Base-by-base conservation (phyloP, 805 yeast species). In the Candida pseudoglaebosa region DNA sequence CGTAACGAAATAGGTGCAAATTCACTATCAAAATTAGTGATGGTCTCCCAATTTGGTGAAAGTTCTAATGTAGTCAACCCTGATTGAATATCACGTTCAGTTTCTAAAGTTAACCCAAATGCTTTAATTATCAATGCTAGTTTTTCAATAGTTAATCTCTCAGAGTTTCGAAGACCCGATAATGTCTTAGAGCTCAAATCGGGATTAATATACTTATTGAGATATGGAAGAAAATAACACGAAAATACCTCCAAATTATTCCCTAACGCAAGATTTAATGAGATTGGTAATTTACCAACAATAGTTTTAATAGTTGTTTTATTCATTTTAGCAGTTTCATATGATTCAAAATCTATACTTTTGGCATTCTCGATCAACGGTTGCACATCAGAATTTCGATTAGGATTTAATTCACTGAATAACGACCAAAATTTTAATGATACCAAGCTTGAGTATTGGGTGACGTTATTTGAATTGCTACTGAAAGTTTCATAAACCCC, bases 401-500 rank as follows among this genome's bases (percentile, higher is more conserved):
- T 44, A 2, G 61, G 67, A 46, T 71, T 77, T 16, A 77, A 67
- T 47, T 82, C 89, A 51, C 80, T 75, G 60, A 84, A 89, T 38
- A 75, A 59, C 14, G 73, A 67, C 70, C 77, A 84, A 45, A 80
- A 77, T 39, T 80, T 83, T 51, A 84, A 53, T 0, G 81, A 76
- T 0, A 80, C 76, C 15, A 74, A 62, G 0, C 81, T 61, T 4
- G 73, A 66, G 50, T 86, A 89, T 16, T 74, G 64, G 18, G 70
- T 61, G 42, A 68, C 70, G 34, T 65, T 65, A 1, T 67, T 62
- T 31, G 61, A 61, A 9, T 44, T 45, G 28, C 59, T 39, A 3
- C 51, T 57, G 54, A 82, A 58, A n/a, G 61, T 34, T 54, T 90
- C 97, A 45, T 80, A 75, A 54, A 84, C 85, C 47, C 61, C 73